Percentiles rank a stretch among this genome's conserved stretches.
phyloP scores from a whole-genome alignment of 768 basidiomycete genomes.

The Russula brevipes region DNA sequence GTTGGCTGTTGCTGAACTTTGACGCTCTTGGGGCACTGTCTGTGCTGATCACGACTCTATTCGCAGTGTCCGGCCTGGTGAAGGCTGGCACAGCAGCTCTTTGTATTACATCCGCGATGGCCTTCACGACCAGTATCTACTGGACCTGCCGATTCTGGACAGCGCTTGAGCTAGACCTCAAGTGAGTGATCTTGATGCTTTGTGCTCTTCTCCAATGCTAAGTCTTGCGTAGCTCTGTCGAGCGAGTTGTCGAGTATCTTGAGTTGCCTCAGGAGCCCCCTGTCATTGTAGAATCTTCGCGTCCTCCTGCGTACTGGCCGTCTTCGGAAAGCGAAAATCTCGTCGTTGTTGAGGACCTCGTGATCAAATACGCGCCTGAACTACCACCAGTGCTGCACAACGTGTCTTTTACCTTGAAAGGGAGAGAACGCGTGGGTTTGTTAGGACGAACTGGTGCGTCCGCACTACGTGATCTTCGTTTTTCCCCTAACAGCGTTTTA shows the following conservation, averaged over 20 bases:
- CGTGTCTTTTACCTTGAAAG: constrained; percentile 66
- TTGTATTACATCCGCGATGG: constrained; percentile 72
- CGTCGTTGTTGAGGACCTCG: constrained; percentile 66
- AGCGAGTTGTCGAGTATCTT: constrained; percentile 88
- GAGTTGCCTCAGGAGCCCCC: constrained; percentile 86
- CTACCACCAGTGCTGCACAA: constrained; percentile 74
- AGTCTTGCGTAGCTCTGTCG: constrained; percentile 58
- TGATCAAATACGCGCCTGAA: constrained; percentile 79
- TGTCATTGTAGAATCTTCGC: constrained; percentile 61
- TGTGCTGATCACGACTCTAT: constrained; percentile 69
- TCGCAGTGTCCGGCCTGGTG: constrained; percentile 61
- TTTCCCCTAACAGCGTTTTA: constrained; percentile 24
- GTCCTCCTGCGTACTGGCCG: constrained; percentile 92
- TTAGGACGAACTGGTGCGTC: constrained; percentile 66
- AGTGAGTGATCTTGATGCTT: constrained; percentile 41
- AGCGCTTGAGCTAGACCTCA: constrained; percentile 67
- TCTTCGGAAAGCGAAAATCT: constrained; percentile 59
- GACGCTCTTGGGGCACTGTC: constrained; percentile 70
- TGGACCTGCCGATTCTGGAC: constrained; percentile 49
- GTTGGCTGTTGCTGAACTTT: constrained; percentile 81
- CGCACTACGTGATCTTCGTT: not conserved
- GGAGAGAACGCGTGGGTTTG: constrained; percentile 71
- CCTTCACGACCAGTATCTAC: constrained; percentile 49
- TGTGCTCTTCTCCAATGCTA: constrained; percentile 15
- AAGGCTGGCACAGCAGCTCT: constrained; percentile 60